Conservation (phyloP, 1,284 basidiomycete genomes). For the Xanthoconium separans region DNA sequence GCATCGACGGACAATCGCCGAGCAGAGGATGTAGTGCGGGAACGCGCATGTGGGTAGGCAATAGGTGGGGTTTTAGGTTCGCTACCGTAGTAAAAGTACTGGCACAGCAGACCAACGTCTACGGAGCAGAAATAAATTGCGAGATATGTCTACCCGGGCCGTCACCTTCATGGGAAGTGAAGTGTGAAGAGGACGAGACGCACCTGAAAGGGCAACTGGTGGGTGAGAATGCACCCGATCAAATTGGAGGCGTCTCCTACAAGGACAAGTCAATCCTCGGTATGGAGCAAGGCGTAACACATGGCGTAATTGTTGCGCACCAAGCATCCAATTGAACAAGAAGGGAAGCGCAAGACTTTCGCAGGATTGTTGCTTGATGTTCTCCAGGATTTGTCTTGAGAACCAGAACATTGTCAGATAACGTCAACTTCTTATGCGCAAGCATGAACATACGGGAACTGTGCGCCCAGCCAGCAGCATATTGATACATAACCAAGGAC, state of each 20-base stretch:
- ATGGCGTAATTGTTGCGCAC: slow-evolving; percentile 42
- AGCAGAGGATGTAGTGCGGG: slow-evolving; percentile 42
- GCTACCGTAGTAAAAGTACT: slow-evolving; percentile 75
- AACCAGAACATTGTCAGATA: slow-evolving; percentile 8
- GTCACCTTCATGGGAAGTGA: neutral
- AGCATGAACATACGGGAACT: slow-evolving; percentile 75
- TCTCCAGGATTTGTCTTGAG: slow-evolving; percentile 77
- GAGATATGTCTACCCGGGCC: slow-evolving; percentile 70
- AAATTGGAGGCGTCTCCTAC: slow-evolving; percentile 89
- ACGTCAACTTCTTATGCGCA: neutral
- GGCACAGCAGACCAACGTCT: slow-evolving; percentile 69
- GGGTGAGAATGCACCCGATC: slow-evolving; percentile 85
- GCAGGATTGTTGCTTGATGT: slow-evolving; percentile 70
- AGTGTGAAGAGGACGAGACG: slow-evolving; percentile 22
- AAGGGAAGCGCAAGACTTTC: slow-evolving; percentile 89
- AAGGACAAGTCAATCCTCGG: slow-evolving; percentile 5
- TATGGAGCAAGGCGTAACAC: neutral
- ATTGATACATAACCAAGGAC: slow-evolving; percentile 77
- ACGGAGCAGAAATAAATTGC: slow-evolving; percentile 85
- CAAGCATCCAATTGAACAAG: slow-evolving; percentile 86
- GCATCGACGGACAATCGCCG: slow-evolving; percentile 50
- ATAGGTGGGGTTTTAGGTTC: slow-evolving; percentile 35
- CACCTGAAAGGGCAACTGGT: slow-evolving; percentile 94
- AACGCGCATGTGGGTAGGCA: slow-evolving; percentile 39
- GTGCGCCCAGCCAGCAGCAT: slow-evolving; percentile 86